phyloP scores from a whole-genome alignment of 495 filamentous ascomycete genomes.

The Neurospora sp. region DNA sequence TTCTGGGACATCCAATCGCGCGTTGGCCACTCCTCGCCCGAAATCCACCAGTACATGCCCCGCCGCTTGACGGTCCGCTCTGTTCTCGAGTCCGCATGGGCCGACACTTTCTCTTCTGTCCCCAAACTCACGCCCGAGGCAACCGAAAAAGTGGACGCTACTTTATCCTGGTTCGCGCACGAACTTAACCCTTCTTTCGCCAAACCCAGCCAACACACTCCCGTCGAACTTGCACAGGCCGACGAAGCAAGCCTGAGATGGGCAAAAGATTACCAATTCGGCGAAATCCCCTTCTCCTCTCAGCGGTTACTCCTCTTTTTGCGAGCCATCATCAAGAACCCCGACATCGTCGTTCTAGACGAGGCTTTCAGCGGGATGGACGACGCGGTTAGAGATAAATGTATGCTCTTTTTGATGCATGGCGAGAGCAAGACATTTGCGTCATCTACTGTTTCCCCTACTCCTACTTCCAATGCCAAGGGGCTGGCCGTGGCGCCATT shows the following conservation, averaged over 20 bases:
- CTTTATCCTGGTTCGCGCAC: constrained; percentile 60
- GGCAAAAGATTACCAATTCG: constrained; percentile 61
- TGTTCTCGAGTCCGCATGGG: constrained; percentile 74
- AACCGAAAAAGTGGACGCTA: constrained; percentile 49
- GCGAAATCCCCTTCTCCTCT: constrained; percentile 62
- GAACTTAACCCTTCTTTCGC: constrained; percentile 51
- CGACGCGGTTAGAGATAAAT: constrained; percentile 70
- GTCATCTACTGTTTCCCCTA: neutral
- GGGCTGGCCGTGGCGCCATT: constrained; percentile 4
- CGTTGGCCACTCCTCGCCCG: constrained; percentile 85
- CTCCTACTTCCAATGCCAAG: neutral
- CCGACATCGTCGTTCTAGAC: constrained; percentile 84
- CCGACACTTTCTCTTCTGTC: constrained; percentile 69
- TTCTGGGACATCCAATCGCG: constrained; percentile 86
- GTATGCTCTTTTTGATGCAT: constrained; percentile 61
- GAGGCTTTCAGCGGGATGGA: constrained; percentile 91
- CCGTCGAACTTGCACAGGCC: neutral
- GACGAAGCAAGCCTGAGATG: constrained; percentile 42
- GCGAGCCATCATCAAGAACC: constrained; percentile 68
- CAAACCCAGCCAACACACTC: neutral
- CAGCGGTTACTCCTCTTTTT: constrained; percentile 82
- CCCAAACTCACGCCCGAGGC: constrained; percentile 50
- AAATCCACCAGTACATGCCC: constrained; percentile 90
- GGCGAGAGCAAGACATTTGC: constrained; percentile 40
- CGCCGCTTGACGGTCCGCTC: constrained; percentile 63